Conservation (phyloP, 805 yeast species). For the Nakazawaea siamensis region DNA sequence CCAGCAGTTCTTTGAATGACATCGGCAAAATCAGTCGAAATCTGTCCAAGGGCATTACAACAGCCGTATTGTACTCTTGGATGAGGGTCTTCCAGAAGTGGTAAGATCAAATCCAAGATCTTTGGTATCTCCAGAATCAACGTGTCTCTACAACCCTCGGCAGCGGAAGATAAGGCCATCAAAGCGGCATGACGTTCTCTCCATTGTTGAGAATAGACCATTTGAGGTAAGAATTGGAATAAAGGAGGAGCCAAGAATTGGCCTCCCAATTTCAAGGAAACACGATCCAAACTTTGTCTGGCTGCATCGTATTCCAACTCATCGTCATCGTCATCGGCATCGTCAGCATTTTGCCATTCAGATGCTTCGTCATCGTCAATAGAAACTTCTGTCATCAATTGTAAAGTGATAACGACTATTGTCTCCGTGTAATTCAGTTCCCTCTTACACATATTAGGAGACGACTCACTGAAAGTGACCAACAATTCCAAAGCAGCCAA, state of each 20-base stretch:
- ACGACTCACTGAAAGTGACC: slow-evolving; percentile 85
- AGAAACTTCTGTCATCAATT: slow-evolving; percentile 90
- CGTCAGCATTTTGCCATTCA: slow-evolving; percentile 80
- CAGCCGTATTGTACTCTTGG: slow-evolving; percentile 96
- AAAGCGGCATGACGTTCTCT: slow-evolving; percentile 94
- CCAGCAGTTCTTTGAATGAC: slow-evolving; percentile 77
- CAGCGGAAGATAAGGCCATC: slow-evolving; percentile 95
- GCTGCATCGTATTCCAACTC: slow-evolving; percentile 88
- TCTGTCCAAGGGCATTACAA: slow-evolving; percentile 95
- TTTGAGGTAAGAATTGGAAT: slow-evolving; percentile 77
- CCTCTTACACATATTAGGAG: slow-evolving; percentile 90
- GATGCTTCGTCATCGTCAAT: slow-evolving; percentile 82
- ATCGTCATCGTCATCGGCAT: slow-evolving; percentile 70
- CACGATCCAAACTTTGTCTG: slow-evolving; percentile 89
- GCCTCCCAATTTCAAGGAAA: slow-evolving; percentile 78
- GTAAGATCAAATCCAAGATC: slow-evolving; percentile 77
- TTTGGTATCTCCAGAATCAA: slow-evolving; percentile 74
- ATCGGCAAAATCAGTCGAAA: slow-evolving; percentile 93
- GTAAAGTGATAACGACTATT: slow-evolving; percentile 64
- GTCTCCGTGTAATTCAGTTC: slow-evolving; percentile 64
- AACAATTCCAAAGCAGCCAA: slow-evolving; percentile 82
- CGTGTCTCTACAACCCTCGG: slow-evolving; percentile 93
- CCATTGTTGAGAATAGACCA: slow-evolving; percentile 77
- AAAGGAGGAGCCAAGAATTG: slow-evolving; percentile 76
- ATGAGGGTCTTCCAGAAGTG: slow-evolving; percentile 78